Base-by-base conservation (phyloP, 1,139 yeast species). In the Debaryomyces udenii region DNA sequence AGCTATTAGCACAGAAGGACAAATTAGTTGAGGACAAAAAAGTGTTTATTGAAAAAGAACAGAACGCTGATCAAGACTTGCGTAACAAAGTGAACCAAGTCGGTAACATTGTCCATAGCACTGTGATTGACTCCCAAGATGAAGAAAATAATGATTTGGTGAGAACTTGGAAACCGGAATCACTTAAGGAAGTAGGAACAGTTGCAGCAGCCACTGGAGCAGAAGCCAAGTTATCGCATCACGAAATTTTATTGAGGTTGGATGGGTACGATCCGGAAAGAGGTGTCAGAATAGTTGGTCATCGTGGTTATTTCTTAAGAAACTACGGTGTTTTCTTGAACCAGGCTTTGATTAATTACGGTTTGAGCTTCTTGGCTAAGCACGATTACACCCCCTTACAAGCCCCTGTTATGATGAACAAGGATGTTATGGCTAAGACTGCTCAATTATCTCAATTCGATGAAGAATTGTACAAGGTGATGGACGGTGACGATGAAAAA, bases 371-470 rank as follows among this genome's bases (percentile, higher is more conserved):
- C 71, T 79, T 93, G 64, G 80, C 89, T 52, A 75, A 80, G 61
- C 81, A 85, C 55, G 93, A 83, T 45, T 93, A 90, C 76, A 77
- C 78, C 44, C 96, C 98, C 48, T 78, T 93, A 67, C 99, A 93
- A 75, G 96, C 99, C 11, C 99, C 99, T 44, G 97, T 93, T 38
- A 91, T 93, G 99, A 90, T 94, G 97, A 94, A 94, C 81, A 93
- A 93, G 74, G 99, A 93, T 44, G 96, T 89, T 45, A 93, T 93
- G 99, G 98, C 99, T 53, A 91, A 89, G 72, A 93, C 99, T 50
- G 99, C 99, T 3, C 99, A 93, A 73, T 81, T 93, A 64, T 90
- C 97, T 27, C 94, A 94, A 64, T 93, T 94, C 58, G 99, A 93
- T 65, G 99, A 93, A 74, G 99, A 93, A 69, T 78, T 93, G 57